Conservation (phyloP, 495 filamentous ascomycete genomes). For the Penicillium diatomitis region DNA sequence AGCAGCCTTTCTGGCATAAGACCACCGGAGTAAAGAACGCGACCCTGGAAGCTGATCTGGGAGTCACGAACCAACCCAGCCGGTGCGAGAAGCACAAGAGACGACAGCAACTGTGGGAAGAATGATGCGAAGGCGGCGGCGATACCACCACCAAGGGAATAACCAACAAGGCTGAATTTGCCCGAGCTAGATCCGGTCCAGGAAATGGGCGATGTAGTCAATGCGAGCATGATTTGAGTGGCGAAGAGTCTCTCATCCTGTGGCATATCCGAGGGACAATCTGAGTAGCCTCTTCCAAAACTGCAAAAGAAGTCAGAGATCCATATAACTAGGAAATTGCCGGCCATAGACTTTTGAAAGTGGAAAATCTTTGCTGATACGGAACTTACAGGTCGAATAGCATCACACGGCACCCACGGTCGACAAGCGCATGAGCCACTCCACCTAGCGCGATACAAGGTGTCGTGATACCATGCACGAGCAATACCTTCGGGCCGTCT, state of each 20-base stretch:
- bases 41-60: constrained; percentile 51
- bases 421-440: constrained; percentile 59
- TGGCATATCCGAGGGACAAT: constrained; percentile 53
- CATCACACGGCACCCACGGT: constrained; percentile 73
- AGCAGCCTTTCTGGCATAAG: constrained; percentile 51
- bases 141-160: constrained; percentile 78
- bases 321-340: not conserved
- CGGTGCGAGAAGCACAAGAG: constrained; percentile 66
- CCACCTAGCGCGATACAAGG: constrained; percentile 63
- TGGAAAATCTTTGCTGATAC: too few species aligned
- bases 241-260: constrained; percentile 70
- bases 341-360: too few species aligned
- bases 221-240: constrained; percentile 61
- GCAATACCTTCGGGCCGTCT: constrained; percentile 64
- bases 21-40: constrained; percentile 51
- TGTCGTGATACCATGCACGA: constrained; percentile 82
- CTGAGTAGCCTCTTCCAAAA: constrained; percentile 72
- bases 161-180: constrained; percentile 67
- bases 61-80: constrained; percentile 58
- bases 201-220: constrained; percentile 58
- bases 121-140: constrained; percentile 61
- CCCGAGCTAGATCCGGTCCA: constrained; percentile 49
- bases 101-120: constrained; percentile 57
- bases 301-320: constrained; percentile 23
- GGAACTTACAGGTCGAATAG: constrained; percentile 53